A percentile compares a stretch with the other conserved stretches of the same genome.
Conservation (phyloP, 306 rosid genomes). For the Abrus pulchellus region DNA sequence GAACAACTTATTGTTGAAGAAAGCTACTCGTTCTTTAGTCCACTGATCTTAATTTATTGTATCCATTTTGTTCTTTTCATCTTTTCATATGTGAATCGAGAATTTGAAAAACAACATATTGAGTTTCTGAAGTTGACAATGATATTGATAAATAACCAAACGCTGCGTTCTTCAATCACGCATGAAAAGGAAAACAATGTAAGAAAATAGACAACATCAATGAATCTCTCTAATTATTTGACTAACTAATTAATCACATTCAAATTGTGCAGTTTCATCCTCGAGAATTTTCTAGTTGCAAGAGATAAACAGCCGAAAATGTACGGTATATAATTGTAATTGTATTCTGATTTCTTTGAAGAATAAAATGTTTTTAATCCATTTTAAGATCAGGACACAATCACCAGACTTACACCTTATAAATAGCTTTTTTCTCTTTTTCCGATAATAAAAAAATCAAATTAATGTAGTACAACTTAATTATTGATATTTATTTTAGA, state of each 20-base stretch:
- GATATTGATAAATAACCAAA: neutral
- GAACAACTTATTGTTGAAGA: neutral
- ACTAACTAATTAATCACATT: neutral
- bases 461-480: too few relatives aligned
- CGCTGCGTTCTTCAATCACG: neutral
- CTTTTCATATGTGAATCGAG: neutral
- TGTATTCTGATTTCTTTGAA: neutral
- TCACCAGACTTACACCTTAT: too few relatives aligned
- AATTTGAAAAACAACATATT: neutral
- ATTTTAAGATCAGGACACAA: neutral
- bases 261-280: neutral
- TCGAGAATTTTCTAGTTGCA: neutral
- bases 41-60: neutral
- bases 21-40: neutral
- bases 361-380: neutral
- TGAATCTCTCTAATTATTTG: neutral
- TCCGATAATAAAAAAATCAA: too few relatives aligned
- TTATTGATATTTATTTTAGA: too few relatives aligned
- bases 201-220: neutral
- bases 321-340: neutral
- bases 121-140: neutral
- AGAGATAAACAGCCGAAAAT: neutral
- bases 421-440: too few relatives aligned
- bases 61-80: neutral
- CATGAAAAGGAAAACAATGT: neutral